Conservation (phyloP, 768 basidiomycete genomes). For the Daedaleopsis sinensis region DNA sequence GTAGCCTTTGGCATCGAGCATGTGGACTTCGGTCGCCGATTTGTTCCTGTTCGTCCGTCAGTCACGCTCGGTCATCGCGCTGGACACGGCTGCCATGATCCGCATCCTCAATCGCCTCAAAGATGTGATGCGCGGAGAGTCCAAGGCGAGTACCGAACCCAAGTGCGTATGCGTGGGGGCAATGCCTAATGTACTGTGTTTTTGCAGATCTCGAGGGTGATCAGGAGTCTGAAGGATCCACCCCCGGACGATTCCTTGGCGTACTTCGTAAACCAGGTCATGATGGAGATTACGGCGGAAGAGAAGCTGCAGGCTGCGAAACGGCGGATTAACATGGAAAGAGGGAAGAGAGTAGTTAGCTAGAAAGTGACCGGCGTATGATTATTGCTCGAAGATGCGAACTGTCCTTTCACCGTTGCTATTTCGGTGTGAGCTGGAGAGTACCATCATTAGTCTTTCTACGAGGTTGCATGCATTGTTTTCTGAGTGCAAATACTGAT, state of each 20-base stretch:
- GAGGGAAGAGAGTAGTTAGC: constrained; percentile 22
- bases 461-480: too few relatives aligned
- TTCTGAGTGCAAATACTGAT: too few relatives aligned
- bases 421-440: too few relatives aligned
- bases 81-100: constrained; percentile 56
- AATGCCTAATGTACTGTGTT: not conserved
- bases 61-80: constrained; percentile 51
- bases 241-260: constrained; percentile 48
- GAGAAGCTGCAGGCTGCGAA: constrained; percentile 61
- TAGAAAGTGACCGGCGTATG: constrained; percentile 2
- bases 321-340: constrained; percentile 27
- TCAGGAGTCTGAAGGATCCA: constrained; percentile 54
- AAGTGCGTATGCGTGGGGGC: not conserved
- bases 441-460: too few relatives aligned
- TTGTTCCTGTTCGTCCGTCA: constrained; percentile 65
- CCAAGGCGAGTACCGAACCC: constrained; percentile 46
- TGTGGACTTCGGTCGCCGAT: constrained; percentile 65
- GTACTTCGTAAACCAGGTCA: constrained; percentile 56
- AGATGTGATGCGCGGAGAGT: constrained; percentile 49
- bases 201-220: constrained; percentile 55
- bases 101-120: constrained; percentile 54
- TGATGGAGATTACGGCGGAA: constrained; percentile 65
- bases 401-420: too few relatives aligned
- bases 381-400: not conserved
- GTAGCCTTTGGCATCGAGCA: constrained; percentile 57